phyloP scores from a whole-genome alignment of 495 filamentous ascomycete genomes.

The Penicillium ucsense region DNA sequence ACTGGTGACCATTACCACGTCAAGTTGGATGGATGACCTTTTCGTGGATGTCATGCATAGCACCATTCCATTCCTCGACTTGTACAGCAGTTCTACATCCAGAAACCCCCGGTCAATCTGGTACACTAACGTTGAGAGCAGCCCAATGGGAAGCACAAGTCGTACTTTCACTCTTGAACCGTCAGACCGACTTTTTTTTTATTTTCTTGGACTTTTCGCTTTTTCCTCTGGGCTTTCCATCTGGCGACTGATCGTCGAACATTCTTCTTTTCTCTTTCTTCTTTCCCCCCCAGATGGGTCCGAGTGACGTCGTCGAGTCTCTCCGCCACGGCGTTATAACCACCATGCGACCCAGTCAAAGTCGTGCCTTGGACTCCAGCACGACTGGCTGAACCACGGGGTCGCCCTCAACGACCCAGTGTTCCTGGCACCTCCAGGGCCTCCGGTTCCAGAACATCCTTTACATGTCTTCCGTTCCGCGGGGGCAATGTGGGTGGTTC shows the following conservation, averaged over 20 bases:
- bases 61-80: not conserved
- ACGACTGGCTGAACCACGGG: conserved; percentile 8
- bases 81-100: not conserved
- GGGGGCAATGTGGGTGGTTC: too few species aligned
- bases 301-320: conserved; percentile 13
- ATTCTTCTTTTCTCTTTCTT: conserved; percentile 1
- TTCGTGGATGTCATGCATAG: too few species aligned
- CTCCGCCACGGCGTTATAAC: conserved; percentile 1
- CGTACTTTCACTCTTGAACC: not conserved
- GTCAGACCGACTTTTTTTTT: conserved; percentile 16
- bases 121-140: too few species aligned
- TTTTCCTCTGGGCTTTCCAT: too few species aligned
- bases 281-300: not conserved
- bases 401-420: conserved; percentile 12
- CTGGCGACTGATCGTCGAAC: too few species aligned
- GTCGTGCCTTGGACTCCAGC: not conserved
- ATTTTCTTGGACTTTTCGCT: too few species aligned
- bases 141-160: not conserved
- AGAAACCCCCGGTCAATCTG: not conserved
- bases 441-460: conserved; percentile 10
- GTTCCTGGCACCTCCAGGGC: conserved; percentile 8
- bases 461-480: not conserved
- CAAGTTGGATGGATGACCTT: too few species aligned
- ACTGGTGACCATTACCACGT: not conserved
- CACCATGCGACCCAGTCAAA: conserved; percentile 1